Base-by-base conservation (phyloP, 768 basidiomycete species). In the Boletus rufocinnamomeus region DNA sequence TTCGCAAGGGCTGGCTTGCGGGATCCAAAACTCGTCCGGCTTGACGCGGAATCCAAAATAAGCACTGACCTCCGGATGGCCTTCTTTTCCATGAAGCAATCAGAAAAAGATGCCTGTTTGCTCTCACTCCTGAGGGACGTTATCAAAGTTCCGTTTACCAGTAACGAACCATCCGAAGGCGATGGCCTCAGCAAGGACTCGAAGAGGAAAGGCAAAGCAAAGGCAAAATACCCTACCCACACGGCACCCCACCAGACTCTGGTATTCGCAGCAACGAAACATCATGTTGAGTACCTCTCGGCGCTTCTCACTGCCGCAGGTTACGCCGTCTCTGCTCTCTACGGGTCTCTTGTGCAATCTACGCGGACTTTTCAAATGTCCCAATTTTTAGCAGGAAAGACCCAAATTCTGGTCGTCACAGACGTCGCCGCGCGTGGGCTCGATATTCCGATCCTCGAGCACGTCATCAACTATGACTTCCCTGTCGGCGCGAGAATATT, bases 361-460 rank as follows among this genome's bases (percentile, higher is more conserved):
- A 95, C 95, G 2, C 89, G 97, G 56, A 85, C 86, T 30, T 84
- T 82, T 60, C 95, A 98, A 67, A 93, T 99, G 88, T 88, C 91
- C 58, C 84, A 85, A 58, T 99, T 99, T 75, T 86, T 95, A 25
- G 80, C 84, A 14, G 90, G 91, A 1, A 70, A 78, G 32, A 91
- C 94, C 0, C 89, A 80, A 62, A 81, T 99, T 48, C 79, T 99
- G 27, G 95, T 98, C 37, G 97, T 98, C 44, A 99, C 97, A 0
- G 97, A 99, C 68, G 94, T 99, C 41, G 97, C 97, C 21, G 97
- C 97, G 16, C 89, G 97, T 63, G 97, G 97, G 67, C 93, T 99
- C 65, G 97, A 99, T 75, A 95, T 99, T 35, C 97, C 97, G 6
- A 82, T 98, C 41, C 82, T 99, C 60, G 93, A 95, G 70, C 92